Base-by-base conservation (phyloP, 192 early-diverging fungal species). In the Gonapodya prolifera region DNA sequence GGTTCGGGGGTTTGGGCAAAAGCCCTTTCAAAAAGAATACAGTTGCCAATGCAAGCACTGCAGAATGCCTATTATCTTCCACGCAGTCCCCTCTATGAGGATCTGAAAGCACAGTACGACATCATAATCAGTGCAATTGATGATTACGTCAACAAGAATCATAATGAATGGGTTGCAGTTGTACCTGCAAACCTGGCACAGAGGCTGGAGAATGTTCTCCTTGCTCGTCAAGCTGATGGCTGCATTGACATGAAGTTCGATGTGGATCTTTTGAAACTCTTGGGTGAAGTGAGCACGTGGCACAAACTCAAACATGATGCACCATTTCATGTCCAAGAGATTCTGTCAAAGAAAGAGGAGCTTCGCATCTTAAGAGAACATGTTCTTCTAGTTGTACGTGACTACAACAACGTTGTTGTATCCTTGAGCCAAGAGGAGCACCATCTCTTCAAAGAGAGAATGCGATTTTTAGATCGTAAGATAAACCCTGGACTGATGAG, bases 341-440 rank as follows among this genome's bases (percentile, higher is more conserved):
- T 89, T 8, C 87, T 83, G 75, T 83, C 83, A 78, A 90, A 90
- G 80, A 77, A 80, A 31, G 89, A 90, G 76, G 89, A 90, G 77
- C 80, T 90, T 1, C 79, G 89, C 13, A 80, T 87, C 30, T 75
- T 90, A 17, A 78, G 89, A 23, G 89, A 90, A 74, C 89, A 90
- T 75, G 87, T 90, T 2, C 76, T 90, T 71, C 81, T 90, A 1
- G 89, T 90, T 1, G 83, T 90, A 2, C 69, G 89, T n/a, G 89
- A 90, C 75, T 90, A 90, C 80, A 90, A 90, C 81, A 84, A 80
- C 73, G 89, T 90, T 75, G 81, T 88, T 77, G 86, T 89, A 70
- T 86, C 83, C 0, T 77, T 90, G 34, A 83, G 85, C 2, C 79
- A 83, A 35, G 85, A 88, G 34, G 89, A 90, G 75, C 82, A 85